These are phyloP conservation scores for Pichia occidentalis DNA, from an alignment of 805 yeast genomes.

Conservation along the genomic window DNA sequence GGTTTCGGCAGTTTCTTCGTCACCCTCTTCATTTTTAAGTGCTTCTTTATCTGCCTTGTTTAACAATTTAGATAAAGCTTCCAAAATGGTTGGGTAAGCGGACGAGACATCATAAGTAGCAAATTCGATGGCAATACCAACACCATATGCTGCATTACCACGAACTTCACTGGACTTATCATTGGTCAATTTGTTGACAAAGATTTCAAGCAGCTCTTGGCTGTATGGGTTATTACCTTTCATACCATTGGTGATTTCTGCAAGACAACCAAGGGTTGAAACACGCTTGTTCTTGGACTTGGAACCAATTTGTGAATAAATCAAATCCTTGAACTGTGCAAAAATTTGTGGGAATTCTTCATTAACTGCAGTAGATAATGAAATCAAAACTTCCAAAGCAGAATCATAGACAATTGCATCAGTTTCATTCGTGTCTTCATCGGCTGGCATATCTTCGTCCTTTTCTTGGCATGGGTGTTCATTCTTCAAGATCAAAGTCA, in stretches of 20 bases:
- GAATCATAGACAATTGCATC: conserved; percentile 74
- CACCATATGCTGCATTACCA: conserved; percentile 94
- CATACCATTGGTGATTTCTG: conserved; percentile 80
- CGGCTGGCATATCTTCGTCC: conserved; percentile 28
- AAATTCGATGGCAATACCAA: conserved; percentile 64
- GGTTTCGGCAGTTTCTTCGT: conserved; percentile 72
- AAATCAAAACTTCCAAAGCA: conserved; percentile 78
- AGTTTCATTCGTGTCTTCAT: conserved; percentile 48
- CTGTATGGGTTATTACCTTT: conserved; percentile 58
- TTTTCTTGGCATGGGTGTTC: conserved; percentile 84
- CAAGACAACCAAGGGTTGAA: conserved; percentile 80
- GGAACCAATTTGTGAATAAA: conserved; percentile 50
- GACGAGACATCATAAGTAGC: conserved; percentile 50
- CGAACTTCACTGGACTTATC: conserved; percentile 82
- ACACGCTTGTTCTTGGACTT: conserved; percentile 72
- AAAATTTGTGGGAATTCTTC: conserved; percentile 70
- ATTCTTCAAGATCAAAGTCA: conserved; percentile 69
- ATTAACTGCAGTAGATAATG: conserved; percentile 70
- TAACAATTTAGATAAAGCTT: conserved; percentile 61
- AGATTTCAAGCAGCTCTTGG: conserved; percentile 63
- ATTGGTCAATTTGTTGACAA: conserved; percentile 61
- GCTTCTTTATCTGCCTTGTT: conserved; percentile 72
- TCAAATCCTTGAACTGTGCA: conserved; percentile 58
- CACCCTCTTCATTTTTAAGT: conserved; percentile 53
- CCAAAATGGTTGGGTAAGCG: conserved; percentile 62